Percentiles rank a stretch among this genome's conserved stretches.
phyloP scores from a whole-genome alignment of 306 rosid species.

The Rosa persica region DNA sequence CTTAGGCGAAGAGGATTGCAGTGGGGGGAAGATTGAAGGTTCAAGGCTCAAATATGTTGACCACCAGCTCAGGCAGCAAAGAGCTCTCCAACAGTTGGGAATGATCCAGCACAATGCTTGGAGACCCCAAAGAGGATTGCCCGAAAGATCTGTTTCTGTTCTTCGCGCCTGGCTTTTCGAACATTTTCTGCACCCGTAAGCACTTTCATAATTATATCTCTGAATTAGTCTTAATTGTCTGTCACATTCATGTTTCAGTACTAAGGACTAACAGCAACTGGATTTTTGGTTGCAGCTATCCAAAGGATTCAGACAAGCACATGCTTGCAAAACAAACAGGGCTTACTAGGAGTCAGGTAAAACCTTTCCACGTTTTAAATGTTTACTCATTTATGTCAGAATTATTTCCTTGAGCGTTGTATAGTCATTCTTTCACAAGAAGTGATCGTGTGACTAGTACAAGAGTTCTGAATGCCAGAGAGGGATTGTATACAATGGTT shows the following conservation, averaged over 20 bases:
- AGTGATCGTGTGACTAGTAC: background rate
- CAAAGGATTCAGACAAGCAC: slow-evolving; percentile 94
- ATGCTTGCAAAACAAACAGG: slow-evolving; percentile 98
- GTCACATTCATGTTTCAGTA: background rate
- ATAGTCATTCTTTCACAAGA: background rate
- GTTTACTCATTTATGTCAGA: background rate
- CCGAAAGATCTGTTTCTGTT: slow-evolving; percentile 93
- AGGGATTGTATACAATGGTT: background rate
- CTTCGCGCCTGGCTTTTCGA: slow-evolving; percentile 99
- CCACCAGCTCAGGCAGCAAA: slow-evolving; percentile 82
- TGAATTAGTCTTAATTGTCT: background rate
- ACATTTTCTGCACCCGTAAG: slow-evolving; percentile 99
- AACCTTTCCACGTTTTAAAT: background rate
- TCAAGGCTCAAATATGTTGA: slow-evolving; percentile 88
- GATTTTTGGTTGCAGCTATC: slow-evolving; percentile 57
- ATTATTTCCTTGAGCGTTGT: background rate
- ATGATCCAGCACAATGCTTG: slow-evolving; percentile 99
- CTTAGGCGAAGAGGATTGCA: slow-evolving; percentile 85
- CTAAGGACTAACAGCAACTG: slow-evolving; percentile 15
- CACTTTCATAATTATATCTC: background rate
- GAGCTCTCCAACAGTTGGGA: slow-evolving; percentile 95
- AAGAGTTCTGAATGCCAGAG: background rate
- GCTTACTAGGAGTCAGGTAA: slow-evolving; percentile 94
- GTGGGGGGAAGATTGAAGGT: slow-evolving; percentile 72
- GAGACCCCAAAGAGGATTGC: slow-evolving; percentile 99